Percentiles rank a stretch among this genome's conserved stretches.
These are phyloP conservation scores for Glycine tomentella DNA, from an alignment of 306 rosid genomes.

Conservation along the genomic window DNA sequence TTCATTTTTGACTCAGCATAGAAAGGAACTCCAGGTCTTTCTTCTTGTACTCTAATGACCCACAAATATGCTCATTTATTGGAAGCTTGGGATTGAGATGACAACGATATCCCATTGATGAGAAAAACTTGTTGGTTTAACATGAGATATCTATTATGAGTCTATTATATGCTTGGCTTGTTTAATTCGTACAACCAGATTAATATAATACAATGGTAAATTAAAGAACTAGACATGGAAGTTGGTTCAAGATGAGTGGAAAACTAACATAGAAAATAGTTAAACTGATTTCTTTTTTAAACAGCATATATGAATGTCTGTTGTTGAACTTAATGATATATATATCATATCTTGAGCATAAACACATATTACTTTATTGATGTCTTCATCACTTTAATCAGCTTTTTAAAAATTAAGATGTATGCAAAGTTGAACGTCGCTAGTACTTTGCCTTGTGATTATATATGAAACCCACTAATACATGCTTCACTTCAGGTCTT, in stretches of 20 bases:
- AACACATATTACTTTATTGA: background rate
- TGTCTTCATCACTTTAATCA: background rate
- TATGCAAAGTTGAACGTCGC: background rate
- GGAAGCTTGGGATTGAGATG: slow-evolving; percentile 26
- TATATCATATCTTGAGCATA: background rate
- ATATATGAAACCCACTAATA: no score
- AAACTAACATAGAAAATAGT: background rate
- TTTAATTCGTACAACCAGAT: background rate
- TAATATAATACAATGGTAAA: background rate
- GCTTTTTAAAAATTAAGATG: background rate
- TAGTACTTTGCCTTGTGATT: no score
- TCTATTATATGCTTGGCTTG: no score
- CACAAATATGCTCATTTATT: slow-evolving; percentile 10
- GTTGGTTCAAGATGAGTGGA: background rate
- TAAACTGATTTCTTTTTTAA: background rate
- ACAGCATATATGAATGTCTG: background rate
- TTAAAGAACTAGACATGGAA: background rate
- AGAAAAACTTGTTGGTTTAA: background rate
- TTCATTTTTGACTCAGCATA: slow-evolving; percentile 22
- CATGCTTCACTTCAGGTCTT: background rate
- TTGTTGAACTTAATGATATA: background rate
- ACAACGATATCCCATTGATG: background rate
- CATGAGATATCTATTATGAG: background rate
- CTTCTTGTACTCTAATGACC: slow-evolving; percentile 8
- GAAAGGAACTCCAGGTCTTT: slow-evolving; percentile 20